Conservation (phyloP, 2,329 filamentous ascomycete genomes). For the Fusarium piperis region DNA sequence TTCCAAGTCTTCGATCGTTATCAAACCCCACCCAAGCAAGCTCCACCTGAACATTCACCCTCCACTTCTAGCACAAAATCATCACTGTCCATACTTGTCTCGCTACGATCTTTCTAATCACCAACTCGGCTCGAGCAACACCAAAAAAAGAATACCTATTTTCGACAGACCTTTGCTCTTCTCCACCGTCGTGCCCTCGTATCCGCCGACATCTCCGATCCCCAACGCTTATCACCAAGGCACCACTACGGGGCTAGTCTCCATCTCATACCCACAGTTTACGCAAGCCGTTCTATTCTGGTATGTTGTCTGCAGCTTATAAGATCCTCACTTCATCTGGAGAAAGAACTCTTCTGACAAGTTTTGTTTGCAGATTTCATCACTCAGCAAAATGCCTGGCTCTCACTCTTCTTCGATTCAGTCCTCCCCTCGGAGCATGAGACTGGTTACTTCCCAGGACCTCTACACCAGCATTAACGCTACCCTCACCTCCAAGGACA, state of each 20-base stretch:
- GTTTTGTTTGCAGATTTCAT: conserved; percentile 8
- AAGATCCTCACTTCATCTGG: conserved; percentile 1
- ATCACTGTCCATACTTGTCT: background rate
- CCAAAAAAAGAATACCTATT: background rate
- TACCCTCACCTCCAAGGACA: conserved; percentile 57
- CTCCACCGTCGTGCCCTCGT: conserved; percentile 14
- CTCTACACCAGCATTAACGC: conserved; percentile 64
- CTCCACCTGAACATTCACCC: background rate
- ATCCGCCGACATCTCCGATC: conserved; percentile 5
- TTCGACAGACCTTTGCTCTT: background rate
- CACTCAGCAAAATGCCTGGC: conserved; percentile 46
- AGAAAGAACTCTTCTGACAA: conserved; percentile 10
- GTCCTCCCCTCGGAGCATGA: conserved; percentile 56
- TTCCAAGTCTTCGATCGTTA: conserved; percentile 17
- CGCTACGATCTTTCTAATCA: background rate
- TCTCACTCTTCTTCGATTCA: conserved; percentile 55
- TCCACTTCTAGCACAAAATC: background rate
- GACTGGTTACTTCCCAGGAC: conserved; percentile 58
- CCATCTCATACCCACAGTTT: conserved; percentile 38
- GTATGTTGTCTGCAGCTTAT: conserved; percentile 32
- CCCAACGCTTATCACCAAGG: conserved; percentile 21
- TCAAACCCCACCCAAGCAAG: background rate
- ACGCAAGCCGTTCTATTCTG: conserved; percentile 38
- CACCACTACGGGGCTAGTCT: conserved; percentile 27
- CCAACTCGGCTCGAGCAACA: conserved; percentile 8